Percentiles rank a stretch among this genome's conserved stretches.
Conservation (phyloP, 352 stramenopile genomes). For the Globisporangium okanoganense region DNA sequence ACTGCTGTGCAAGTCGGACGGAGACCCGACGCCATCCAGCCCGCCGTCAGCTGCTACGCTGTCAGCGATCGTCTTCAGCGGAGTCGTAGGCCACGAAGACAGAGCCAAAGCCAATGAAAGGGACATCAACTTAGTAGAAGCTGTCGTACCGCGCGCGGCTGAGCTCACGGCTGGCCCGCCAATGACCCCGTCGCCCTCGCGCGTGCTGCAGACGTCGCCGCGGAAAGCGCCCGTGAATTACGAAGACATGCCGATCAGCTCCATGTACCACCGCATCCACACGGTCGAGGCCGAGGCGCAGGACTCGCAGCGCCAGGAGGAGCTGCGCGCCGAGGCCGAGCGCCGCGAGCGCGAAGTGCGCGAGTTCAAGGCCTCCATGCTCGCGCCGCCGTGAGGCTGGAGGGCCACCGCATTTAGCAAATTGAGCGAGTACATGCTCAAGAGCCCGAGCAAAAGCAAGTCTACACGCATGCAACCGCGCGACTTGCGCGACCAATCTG, state of each 20-base stretch:
- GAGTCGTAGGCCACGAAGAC: not conserved
- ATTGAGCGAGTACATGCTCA: not conserved
- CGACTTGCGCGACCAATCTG: not conserved
- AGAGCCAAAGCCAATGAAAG: no score
- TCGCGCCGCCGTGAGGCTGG: conserved; percentile 1
- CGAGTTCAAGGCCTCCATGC: conserved; percentile 58
- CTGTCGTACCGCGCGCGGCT: not conserved
- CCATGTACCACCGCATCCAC: conserved; percentile 73
- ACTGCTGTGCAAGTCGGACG: conserved; percentile 26
- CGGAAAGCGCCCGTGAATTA: conserved; percentile 23
- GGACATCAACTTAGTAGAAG: not conserved
- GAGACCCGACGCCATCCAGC: conserved; percentile 18
- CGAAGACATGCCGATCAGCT: conserved; percentile 71
- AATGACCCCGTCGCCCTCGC: not conserved
- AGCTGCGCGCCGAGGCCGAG: conserved; percentile 43
- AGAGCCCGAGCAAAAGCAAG: not conserved
- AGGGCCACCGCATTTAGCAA: no score
- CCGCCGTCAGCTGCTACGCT: not conserved
- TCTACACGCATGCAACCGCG: not conserved
- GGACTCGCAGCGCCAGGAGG: conserved; percentile 37
- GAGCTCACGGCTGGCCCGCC: not conserved
- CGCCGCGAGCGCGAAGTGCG: conserved; percentile 48
- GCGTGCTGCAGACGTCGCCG: conserved; percentile 10
- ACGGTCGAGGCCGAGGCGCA: conserved; percentile 45
- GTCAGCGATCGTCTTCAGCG: not conserved